phyloP scores from a whole-genome alignment of 2,329 filamentous ascomycete species.

The Elsinoe batatas region DNA sequence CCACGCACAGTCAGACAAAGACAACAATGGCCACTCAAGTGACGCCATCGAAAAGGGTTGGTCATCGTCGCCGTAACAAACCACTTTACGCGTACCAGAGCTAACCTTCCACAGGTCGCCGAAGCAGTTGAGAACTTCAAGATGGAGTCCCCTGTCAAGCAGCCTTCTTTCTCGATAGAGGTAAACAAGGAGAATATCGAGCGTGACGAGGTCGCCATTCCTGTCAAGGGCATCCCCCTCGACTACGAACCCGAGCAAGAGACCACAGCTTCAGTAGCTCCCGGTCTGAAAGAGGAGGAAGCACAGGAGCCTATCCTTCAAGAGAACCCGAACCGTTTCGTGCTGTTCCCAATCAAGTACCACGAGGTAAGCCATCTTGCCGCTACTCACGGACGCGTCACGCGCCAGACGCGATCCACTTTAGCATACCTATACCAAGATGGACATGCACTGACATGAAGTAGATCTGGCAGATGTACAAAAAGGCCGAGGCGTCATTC shows the following conservation, averaged over 20 bases:
- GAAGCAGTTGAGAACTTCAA: constrained; percentile 79
- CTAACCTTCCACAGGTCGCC: constrained; percentile 56
- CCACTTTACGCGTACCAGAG: constrained; percentile 27
- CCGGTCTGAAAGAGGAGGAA: constrained; percentile 54
- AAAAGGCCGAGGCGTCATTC: constrained; percentile 98
- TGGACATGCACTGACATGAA: constrained; percentile 29
- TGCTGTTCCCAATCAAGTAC: constrained; percentile 98
- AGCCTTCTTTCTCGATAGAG: constrained; percentile 62
- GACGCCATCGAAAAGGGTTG: constrained; percentile 64
- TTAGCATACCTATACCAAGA: neutral
- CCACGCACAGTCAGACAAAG: constrained; percentile 11
- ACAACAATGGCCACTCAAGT: constrained; percentile 60
- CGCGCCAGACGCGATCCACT: constrained; percentile 59
- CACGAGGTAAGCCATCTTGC: constrained; percentile 66
- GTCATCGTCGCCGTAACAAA: constrained; percentile 32
- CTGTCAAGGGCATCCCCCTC: constrained; percentile 42
- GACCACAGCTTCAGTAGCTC: constrained; percentile 43
- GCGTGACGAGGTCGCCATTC: constrained; percentile 48
- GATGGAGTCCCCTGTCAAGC: constrained; percentile 89
- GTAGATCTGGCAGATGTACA: constrained; percentile 99
- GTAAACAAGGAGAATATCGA: constrained; percentile 72
- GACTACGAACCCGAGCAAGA: constrained; percentile 27
- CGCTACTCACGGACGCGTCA: constrained; percentile 18
- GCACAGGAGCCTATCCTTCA: constrained; percentile 81
- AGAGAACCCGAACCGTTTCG: constrained; percentile 93